A percentile compares a stretch with the other conserved stretches of the same genome.
Evolutionary conservation across 1,284 basidiomycete genomes (phyloP).

Genomic region (Ganoderma lingzhi): DNA sequence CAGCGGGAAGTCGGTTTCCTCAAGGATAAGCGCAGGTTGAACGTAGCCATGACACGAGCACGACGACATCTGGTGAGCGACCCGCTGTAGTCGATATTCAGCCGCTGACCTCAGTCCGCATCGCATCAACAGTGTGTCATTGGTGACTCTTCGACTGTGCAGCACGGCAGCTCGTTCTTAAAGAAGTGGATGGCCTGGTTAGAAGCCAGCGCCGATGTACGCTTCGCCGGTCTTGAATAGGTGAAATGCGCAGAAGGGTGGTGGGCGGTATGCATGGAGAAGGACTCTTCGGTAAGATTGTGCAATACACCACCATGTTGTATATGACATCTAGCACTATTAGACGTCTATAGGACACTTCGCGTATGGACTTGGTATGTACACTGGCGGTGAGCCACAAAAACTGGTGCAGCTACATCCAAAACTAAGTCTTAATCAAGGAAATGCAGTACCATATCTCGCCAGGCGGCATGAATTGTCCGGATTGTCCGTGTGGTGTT

Average conservation of each 20-base stretch:
- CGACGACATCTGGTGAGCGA: conserved; percentile 88
- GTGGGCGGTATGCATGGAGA: background rate
- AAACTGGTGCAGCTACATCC: conserved; percentile 13
- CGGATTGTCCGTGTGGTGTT: background rate
- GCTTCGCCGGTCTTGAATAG: conserved; percentile 76
- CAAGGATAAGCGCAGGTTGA: conserved; percentile 89
- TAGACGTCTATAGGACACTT: conserved; percentile 23
- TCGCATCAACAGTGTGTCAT: conserved; percentile 77
- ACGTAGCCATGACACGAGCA: conserved; percentile 96
- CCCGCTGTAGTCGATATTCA: conserved; percentile 51
- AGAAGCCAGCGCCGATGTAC: conserved; percentile 88
- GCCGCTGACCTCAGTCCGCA: background rate
- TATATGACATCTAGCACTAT: conserved; percentile 21
- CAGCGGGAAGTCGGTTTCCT: conserved; percentile 92
- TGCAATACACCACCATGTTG: conserved; percentile 18
- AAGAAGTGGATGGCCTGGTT: conserved; percentile 93
- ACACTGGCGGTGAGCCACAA: background rate
- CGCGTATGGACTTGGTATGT: background rate
- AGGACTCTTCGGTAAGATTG: background rate
- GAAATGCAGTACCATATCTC: background rate
- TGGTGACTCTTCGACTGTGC: conserved; percentile 90
- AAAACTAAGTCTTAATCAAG: background rate
- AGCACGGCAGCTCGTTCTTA: conserved; percentile 83
- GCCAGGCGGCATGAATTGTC: background rate
- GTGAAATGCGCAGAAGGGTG: no score